Conservation (phyloP, 1,284 basidiomycete species). For the Trametes pubescens region DNA sequence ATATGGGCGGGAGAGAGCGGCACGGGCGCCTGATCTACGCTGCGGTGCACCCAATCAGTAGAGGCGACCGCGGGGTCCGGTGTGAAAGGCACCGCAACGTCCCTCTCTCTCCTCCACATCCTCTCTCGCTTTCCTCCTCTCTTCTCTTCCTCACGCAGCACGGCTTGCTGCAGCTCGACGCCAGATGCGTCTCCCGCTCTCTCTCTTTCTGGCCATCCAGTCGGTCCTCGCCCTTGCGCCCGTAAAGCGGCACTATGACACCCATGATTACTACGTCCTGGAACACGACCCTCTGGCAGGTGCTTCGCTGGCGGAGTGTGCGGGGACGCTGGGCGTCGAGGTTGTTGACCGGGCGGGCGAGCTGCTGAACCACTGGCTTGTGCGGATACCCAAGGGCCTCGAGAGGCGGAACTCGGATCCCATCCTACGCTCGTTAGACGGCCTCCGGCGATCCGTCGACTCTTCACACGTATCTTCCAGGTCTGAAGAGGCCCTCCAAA, state of each 20-base stretch:
- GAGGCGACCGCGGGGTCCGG: slow-evolving; percentile 15
- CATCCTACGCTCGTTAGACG: slow-evolving; percentile 60
- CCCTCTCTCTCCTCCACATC: slow-evolving; percentile 11
- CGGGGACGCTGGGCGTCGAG: slow-evolving; percentile 77
- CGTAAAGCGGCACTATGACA: slow-evolving; percentile 68
- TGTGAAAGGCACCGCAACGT: slow-evolving; percentile 21
- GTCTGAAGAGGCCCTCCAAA: slow-evolving; percentile 49
- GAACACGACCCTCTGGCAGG: slow-evolving; percentile 69
- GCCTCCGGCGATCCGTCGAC: slow-evolving; percentile 48
- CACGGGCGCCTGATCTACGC: slow-evolving; percentile 9
- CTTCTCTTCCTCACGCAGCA: slow-evolving; percentile 18
- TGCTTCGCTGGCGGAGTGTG: slow-evolving; percentile 65
- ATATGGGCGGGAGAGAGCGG: not conserved
- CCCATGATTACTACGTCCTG: slow-evolving; percentile 92
- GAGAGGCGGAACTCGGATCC: slow-evolving; percentile 48
- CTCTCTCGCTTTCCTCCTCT: slow-evolving; percentile 4
- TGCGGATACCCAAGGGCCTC: slow-evolving; percentile 64
- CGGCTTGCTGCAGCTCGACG: slow-evolving; percentile 22
- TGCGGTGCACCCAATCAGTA: slow-evolving; percentile 12
- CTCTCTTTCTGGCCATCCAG: slow-evolving; percentile 42
- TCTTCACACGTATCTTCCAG: slow-evolving; percentile 46
- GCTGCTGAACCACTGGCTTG: slow-evolving; percentile 85
- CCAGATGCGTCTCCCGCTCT: slow-evolving; percentile 43
- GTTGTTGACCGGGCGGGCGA: slow-evolving; percentile 91
- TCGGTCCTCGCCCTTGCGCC: slow-evolving; percentile 46